A percentile compares a stretch with the other conserved stretches of the same genome.
phyloP scores from a whole-genome alignment of 208 protist species.

The Naegleria gruberi region DNA sequence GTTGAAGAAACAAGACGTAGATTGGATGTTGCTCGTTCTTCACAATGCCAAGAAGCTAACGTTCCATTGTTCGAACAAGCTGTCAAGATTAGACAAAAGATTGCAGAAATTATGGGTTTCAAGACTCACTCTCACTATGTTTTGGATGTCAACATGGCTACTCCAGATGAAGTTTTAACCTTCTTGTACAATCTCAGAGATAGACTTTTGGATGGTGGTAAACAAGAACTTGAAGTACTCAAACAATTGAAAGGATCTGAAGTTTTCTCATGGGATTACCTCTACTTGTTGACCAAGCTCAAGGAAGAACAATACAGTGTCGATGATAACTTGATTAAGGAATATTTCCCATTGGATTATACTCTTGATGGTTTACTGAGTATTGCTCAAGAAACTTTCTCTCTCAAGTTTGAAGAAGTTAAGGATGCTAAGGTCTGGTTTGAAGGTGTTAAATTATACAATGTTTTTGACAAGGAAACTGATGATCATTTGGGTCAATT shows the following conservation, averaged over 20 bases:
- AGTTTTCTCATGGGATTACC: slow-evolving; percentile 22
- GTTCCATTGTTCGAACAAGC: slow-evolving; percentile 12
- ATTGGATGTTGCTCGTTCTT: background rate
- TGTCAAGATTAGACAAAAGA: slow-evolving; percentile 5
- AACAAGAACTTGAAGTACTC: background rate
- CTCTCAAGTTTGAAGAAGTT: background rate
- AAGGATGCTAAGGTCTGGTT: slow-evolving; percentile 14
- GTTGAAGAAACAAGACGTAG: slow-evolving; percentile 24
- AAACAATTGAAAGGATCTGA: slow-evolving; percentile 4
- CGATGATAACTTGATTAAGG: slow-evolving; percentile 18
- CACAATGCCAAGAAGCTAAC: slow-evolving; percentile 9
- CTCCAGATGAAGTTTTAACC: background rate
- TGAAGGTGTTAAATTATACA: slow-evolving; percentile 23
- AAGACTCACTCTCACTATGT: slow-evolving; percentile 24
- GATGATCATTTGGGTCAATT: slow-evolving; percentile 23
- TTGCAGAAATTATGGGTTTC: slow-evolving; percentile 20
- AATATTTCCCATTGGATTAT: slow-evolving; percentile 29
- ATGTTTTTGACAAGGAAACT: slow-evolving; percentile 24
- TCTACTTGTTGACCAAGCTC: background rate
- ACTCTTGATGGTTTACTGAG: slow-evolving; percentile 17
- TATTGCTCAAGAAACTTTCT: slow-evolving; percentile 20
- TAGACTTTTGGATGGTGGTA: background rate
- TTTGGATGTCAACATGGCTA: slow-evolving; percentile 27
- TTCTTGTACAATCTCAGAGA: slow-evolving; percentile 21
- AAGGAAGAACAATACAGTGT: slow-evolving; percentile 24